Evolutionary conservation across 192 early-diverging fungal genomes (phyloP).

Genomic region (Coemansia sp.): DNA sequence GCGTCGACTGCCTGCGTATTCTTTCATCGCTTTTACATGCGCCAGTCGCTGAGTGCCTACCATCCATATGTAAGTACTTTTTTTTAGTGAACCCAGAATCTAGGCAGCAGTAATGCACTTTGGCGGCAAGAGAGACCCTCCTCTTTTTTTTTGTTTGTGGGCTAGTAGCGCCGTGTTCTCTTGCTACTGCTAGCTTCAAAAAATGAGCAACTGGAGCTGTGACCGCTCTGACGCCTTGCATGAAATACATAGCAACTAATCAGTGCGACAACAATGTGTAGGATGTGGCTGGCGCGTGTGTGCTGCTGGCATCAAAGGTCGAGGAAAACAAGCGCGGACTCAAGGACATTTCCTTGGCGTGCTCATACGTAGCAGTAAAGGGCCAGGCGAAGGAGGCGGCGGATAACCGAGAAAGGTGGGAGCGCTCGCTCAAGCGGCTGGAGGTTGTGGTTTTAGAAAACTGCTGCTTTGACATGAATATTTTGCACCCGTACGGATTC

Average conservation of each 20-base stretch:
- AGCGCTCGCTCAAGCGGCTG: constrained; percentile 31
- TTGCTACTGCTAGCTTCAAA: neutral
- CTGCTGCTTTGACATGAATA: constrained; percentile 71
- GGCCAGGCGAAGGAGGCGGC: constrained; percentile 26
- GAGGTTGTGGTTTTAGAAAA: constrained; percentile 67
- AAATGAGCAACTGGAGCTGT: neutral
- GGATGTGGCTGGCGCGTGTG: constrained; percentile 55
- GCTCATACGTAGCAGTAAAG: constrained; percentile 38
- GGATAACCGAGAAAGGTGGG: constrained; percentile 31
- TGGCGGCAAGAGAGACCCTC: neutral
- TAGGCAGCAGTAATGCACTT: constrained; percentile 4
- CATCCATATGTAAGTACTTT: constrained; percentile 64
- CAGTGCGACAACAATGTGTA: constrained; percentile 13
- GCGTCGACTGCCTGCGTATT: constrained; percentile 66
- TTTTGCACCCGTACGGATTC: constrained; percentile 67
- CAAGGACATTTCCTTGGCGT: constrained; percentile 39
- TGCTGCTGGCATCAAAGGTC: constrained; percentile 52
- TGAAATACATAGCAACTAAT: neutral
- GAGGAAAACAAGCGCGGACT: constrained; percentile 57
- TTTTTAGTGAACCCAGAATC: constrained; percentile 2
- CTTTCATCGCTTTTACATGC: constrained; percentile 80
- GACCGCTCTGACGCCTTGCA: constrained; percentile 4
- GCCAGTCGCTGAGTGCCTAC: constrained; percentile 62
- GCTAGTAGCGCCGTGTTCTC: constrained; percentile 11
- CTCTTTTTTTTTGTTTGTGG: neutral